Evolutionary conservation across 2,329 filamentous ascomycete genomes (phyloP).

Genomic region (Aspergillus caelatus): DNA sequence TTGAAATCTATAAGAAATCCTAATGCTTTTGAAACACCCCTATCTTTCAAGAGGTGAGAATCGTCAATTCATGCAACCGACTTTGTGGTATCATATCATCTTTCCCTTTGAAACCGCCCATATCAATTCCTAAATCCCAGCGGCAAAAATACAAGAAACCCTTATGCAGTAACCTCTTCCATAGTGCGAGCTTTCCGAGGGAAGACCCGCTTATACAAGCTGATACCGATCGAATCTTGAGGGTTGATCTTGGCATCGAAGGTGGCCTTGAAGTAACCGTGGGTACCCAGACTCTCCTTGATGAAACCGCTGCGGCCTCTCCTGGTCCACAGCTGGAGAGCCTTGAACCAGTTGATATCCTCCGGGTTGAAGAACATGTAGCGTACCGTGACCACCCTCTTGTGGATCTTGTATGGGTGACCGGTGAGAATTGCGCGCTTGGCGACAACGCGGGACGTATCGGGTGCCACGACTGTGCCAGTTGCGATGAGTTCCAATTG

Average conservation of each 20-base stretch:
- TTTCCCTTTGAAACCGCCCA: constrained; percentile 11
- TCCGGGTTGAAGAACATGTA: constrained; percentile 99
- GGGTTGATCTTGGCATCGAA: constrained; percentile 97
- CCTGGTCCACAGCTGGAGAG: constrained; percentile 90
- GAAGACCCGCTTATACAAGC: constrained; percentile 83
- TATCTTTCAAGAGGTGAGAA: constrained; percentile 11
- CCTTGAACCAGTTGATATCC: constrained; percentile 97
- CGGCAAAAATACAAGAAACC: constrained; percentile 7
- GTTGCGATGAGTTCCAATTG: constrained; percentile 76
- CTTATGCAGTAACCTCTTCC: constrained; percentile 36
- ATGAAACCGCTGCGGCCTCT: constrained; percentile 85
- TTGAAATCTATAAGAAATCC: constrained; percentile 30
- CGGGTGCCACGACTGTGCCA: constrained; percentile 80
- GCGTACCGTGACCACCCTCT: constrained; percentile 91
- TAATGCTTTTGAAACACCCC: constrained; percentile 27
- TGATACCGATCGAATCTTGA: constrained; percentile 89
- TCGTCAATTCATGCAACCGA: constrained; percentile 28
- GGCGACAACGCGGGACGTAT: constrained; percentile 76
- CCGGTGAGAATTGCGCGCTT: constrained; percentile 94
- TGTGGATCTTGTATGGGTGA: constrained; percentile 98
- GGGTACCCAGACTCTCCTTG: constrained; percentile 92
- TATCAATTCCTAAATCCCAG: background rate
- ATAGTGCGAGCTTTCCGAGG: constrained; percentile 67
- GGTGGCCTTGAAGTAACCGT: constrained; percentile 99
- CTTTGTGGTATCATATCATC: constrained; percentile 35